Evolutionary conservation across 202 grass and related monocot genomes (phyloP), one percentile per base, ranked within the genome.

Genomic region (Panicum hallii): DNA sequence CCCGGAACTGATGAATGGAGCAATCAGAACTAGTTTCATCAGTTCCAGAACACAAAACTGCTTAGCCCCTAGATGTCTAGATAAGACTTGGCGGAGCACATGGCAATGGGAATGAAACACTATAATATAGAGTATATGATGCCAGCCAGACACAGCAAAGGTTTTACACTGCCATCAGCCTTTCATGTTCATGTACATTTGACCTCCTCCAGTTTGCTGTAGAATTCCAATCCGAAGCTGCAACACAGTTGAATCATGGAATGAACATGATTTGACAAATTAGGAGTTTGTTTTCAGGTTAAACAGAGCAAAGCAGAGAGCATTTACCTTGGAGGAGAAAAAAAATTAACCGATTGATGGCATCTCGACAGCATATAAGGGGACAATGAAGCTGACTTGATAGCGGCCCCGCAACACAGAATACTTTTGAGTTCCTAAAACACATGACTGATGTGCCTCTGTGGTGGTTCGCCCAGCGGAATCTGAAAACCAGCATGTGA

Each of bases 401-500:
- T 55, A 58, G 17, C 22, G 8, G 49, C 62, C 57, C 80, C 23
- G 4, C 41, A 30, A 15, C 48, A 48, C 8, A 58, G n/a, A 14
- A 85, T 16, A 28, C 13, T 8, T 7, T 2, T n/a, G 23, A 32
- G 1, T 48, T 74, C 32, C 83, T 74, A 90, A 56, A 87, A 90
- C 3, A 90, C 84, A 75, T 83, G 89, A 71, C 62, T 90, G 34
- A 87, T 43, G 45, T 88, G 82, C 79, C 86, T 91, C 43, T 82
- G 72, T 74, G 90, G 86, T 8, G 90, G 90, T n/a, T 87, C 86
- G 42, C 87, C 62, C 43, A 88, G 60, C 1, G 82, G 90, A 63
- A 91, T 88, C 90, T 91, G 86, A 74, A 91, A 85, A 84, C 1
- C 7, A 73, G 12, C 13, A 42, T 67, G 44, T 17, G 48, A 84